These are phyloP conservation scores for Xerocomellus chrysenteron DNA, from an alignment of 768 basidiomycete species.

Conservation along the genomic window DNA sequence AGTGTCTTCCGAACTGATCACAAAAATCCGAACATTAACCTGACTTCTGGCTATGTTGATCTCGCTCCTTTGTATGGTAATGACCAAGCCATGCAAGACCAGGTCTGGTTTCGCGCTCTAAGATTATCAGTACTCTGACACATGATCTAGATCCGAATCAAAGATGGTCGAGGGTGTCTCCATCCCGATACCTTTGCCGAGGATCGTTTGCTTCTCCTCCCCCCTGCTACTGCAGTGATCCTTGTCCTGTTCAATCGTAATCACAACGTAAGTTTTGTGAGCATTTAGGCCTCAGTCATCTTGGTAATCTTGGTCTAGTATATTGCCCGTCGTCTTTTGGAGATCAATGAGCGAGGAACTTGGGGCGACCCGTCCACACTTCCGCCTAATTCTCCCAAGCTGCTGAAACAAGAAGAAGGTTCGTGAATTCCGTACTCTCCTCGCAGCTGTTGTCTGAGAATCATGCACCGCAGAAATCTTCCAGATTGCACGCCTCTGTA, in stretches of 20 bases:
- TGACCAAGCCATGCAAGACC: conserved; percentile 56
- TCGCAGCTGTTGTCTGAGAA: not conserved
- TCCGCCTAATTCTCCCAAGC: conserved; percentile 30
- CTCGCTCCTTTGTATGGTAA: conserved; percentile 82
- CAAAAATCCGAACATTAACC: conserved; percentile 63
- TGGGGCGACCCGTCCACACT: conserved; percentile 57
- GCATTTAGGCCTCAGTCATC: not conserved
- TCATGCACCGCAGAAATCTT: conserved; percentile 59
- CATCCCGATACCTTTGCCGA: conserved; percentile 77
- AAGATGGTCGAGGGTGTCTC: conserved; percentile 65
- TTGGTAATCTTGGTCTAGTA: conserved; percentile 45
- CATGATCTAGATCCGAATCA: conserved; percentile 30
- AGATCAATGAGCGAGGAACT: conserved; percentile 75
- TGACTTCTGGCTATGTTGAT: conserved; percentile 87
- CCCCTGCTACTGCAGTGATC: conserved; percentile 71
- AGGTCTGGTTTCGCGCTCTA: conserved; percentile 38
- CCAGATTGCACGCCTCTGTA: conserved; percentile 75
- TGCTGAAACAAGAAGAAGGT: conserved; percentile 57
- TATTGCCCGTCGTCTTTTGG: conserved; percentile 72
- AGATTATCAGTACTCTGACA: not conserved
- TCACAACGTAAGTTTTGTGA: conserved; percentile 61
- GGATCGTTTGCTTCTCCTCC: conserved; percentile 74
- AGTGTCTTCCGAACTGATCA: conserved; percentile 86
- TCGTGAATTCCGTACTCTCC: not conserved
- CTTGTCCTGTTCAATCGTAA: conserved; percentile 89